Evolutionary conservation across 2,329 filamentous ascomycete species (phyloP), one percentile per base, ranked within the genome.

Genomic region (Stagonosporopsis chrysanthemi): DNA sequence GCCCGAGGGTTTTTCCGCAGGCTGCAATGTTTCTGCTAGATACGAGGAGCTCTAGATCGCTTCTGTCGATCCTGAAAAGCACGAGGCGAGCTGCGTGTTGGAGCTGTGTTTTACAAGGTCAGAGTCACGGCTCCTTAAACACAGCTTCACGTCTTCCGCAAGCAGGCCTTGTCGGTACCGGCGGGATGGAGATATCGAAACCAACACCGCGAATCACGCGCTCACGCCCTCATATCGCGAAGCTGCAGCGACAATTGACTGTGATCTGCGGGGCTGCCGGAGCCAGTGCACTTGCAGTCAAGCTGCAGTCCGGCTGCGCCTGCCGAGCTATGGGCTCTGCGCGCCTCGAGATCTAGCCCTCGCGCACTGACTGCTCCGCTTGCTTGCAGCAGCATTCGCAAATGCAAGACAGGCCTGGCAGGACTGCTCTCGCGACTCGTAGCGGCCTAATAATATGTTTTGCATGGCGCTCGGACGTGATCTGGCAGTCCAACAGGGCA

Each of bases 291-390:
- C 5, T 41, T 41, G 47, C 46, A 51, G 41, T 35, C 42, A 46
- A 51, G 46, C 47, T 45, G 47, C 41, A 42, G 9, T 42, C n/a
- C 36, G 47, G 28, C 47, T 56, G 53, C 42, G 53, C 47, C 46
- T 52, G 53, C 47, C 53, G 47, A 56, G 53, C 47, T 47, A 43
- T 56, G 47, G 47, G 36, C 42, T 39, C 47, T 24, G n/a, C 7
- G 17, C 26, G 40, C 29, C 47, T 44, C 28, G 23, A 47, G 36
- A 47, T 56, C 54, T 52, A 52, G 54, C 42, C 51, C 36, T 22
- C 5, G 33, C n/a, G 51, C 51, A 46, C 51, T 23, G 51, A 36
- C 51, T 36, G 17, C 6, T 31, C 46, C 45, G 42, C 42, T 42
- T 42, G 47, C 42, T 56, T 57, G 1, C 48, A 52, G 54, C 54